Conservation (phyloP, 257 asterid genomes). For the Solanum virginianum region DNA sequence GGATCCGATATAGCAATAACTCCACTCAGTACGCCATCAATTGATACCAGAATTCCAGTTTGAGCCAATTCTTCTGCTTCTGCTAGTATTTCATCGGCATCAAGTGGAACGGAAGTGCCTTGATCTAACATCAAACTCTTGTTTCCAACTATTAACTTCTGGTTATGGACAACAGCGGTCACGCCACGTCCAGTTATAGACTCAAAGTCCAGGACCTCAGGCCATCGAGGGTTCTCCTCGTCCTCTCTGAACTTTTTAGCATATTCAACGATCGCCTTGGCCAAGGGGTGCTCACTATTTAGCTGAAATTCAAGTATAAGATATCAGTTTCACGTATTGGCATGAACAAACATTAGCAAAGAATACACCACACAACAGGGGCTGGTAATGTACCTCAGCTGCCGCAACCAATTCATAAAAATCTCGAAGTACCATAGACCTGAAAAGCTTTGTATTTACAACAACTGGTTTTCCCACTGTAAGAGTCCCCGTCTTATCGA, state of each 20-base stretch:
- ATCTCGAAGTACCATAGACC: not conserved
- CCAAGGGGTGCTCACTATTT: conserved; percentile 16
- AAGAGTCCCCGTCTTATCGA: conserved; percentile 30
- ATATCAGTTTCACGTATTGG: not conserved
- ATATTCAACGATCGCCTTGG: conserved; percentile 14
- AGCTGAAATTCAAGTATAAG: not conserved
- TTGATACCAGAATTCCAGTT: conserved; percentile 11
- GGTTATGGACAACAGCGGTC: not conserved
- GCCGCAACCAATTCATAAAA: not conserved
- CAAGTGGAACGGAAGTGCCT: not conserved
- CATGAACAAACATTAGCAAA: not conserved
- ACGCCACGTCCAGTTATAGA: conserved; percentile 14
- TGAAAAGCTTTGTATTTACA: conserved; percentile 3
- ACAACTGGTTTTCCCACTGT: conserved; percentile 20
- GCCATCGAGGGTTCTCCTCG: not conserved
- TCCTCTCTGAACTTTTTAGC: conserved; percentile 3
- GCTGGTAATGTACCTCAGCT: conserved; percentile 1
- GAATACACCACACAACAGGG: not conserved
- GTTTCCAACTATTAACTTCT: conserved; percentile 3
- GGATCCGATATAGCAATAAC: conserved; percentile 14
- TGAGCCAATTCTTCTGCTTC: conserved; percentile 12
- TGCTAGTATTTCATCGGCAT: not conserved
- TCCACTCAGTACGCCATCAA: conserved; percentile 5
- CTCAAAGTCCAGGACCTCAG: conserved; percentile 3
- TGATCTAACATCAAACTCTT: conserved; percentile 5